A percentile compares a stretch with the other conserved stretches of the same genome.
These are phyloP conservation scores for Fusarium albosuccineum DNA, from an alignment of 2,329 filamentous ascomycete genomes.

Conservation along the genomic window DNA sequence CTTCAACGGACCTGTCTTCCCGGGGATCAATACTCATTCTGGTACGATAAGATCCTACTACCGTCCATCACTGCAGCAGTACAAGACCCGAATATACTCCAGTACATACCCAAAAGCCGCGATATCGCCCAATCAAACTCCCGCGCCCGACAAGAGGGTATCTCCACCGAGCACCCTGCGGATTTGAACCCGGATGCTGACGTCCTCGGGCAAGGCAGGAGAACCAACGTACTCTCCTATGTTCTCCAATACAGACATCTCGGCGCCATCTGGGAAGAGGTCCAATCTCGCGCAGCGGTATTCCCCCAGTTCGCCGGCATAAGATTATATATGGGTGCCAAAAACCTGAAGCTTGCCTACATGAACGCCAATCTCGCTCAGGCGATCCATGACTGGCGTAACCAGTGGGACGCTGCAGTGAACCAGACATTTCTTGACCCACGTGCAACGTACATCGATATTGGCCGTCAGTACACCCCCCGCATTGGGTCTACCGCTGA, in stretches of 20 bases:
- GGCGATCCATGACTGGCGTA: background rate
- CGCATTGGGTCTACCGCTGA: background rate
- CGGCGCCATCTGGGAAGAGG: slow-evolving; percentile 3
- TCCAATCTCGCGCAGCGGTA: background rate
- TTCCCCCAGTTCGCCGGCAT: slow-evolving; percentile 6
- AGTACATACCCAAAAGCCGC: slow-evolving; percentile 13
- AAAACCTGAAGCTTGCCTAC: background rate
- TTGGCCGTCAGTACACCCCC: background rate
- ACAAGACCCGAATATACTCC: slow-evolving; percentile 5
- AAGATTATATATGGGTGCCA: background rate
- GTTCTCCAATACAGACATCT: slow-evolving; percentile 7
- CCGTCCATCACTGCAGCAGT: slow-evolving; percentile 2
- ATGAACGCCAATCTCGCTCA: background rate
- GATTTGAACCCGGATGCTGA: background rate
- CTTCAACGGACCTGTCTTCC: background rate
- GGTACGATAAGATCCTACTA: slow-evolving; percentile 5
- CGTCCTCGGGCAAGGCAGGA: slow-evolving; percentile 1
- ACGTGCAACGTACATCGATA: background rate
- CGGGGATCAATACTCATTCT: background rate
- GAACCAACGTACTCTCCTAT: slow-evolving; percentile 10
- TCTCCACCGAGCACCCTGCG: slow-evolving; percentile 1
- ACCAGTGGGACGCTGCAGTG: background rate
- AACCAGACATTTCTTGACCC: background rate
- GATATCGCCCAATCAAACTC: slow-evolving; percentile 1
- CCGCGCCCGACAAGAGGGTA: slow-evolving; percentile 3